Percentiles rank a stretch among this genome's conserved stretches.
These are phyloP conservation scores for Hanseniaspora hatyaiensis DNA, from an alignment of 805 yeast genomes.

Conservation along the genomic window DNA sequence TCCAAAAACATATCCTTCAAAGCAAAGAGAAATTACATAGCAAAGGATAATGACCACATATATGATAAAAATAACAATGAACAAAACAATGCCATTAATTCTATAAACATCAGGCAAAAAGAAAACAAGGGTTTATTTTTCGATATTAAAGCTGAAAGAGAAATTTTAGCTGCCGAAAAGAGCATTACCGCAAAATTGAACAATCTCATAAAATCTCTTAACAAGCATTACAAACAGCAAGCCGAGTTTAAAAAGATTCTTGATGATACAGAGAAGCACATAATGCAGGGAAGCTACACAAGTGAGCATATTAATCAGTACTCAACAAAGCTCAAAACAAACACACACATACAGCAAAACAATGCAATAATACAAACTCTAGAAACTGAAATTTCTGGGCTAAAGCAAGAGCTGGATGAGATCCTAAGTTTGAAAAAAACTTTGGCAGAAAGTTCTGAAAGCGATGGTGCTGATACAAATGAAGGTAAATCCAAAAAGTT, in stretches of 20 bases:
- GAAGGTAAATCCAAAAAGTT: no score
- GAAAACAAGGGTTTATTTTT: conserved; percentile 20
- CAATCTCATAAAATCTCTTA: neutral
- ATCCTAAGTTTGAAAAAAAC: neutral
- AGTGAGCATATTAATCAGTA: conserved; percentile 30
- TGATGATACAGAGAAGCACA: conserved; percentile 25
- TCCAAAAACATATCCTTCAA: neutral
- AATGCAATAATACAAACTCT: conserved; percentile 25
- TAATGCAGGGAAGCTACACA: conserved; percentile 28
- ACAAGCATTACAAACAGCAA: conserved; percentile 17
- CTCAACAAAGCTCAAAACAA: conserved; percentile 28
- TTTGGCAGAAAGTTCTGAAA: neutral
- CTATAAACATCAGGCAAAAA: neutral
- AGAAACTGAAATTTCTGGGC: conserved; percentile 23
- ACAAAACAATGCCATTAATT: neutral
- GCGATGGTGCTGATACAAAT: neutral
- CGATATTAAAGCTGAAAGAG: conserved; percentile 23
- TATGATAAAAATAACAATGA: neutral
- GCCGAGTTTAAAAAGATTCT: conserved; percentile 20
- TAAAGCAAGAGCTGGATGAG: conserved; percentile 21
- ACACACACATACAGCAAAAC: conserved; percentile 27
- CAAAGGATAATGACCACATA: no score
- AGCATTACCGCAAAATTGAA: conserved; percentile 22
- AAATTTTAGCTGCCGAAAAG: conserved; percentile 23
- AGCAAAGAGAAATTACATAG: conserved; percentile 13